Evolutionary conservation across 768 basidiomycete species (phyloP), one percentile per base, ranked within the genome.

Genomic region (Omphalotus guepiniiformis): DNA sequence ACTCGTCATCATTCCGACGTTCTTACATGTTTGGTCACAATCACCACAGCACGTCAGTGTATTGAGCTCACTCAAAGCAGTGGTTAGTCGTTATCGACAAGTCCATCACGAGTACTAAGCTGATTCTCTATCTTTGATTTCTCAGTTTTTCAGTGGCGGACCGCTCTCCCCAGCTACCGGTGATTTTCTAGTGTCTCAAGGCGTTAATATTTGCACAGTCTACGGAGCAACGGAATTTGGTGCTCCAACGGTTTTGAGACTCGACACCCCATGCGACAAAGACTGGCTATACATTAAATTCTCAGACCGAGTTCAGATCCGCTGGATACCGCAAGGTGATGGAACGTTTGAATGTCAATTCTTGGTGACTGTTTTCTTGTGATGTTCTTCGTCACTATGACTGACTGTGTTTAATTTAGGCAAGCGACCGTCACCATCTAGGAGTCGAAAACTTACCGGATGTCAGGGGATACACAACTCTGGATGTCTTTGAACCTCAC

Each of bases 401-500:
- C 12, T 15, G 7, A 6, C 19, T 6, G 7, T 27, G 5, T 29
- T n/a, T 18, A 5, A 12, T 29, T 12, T 16, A 70, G 70, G 54
- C 56, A 6, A 56, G 39, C 13, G 51, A 61, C 6, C 62, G 41
- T 2, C 62, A 69, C 48, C 55, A 57, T 7, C 51, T 60, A 1
- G 55, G 61, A 2, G 53, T 67, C 2, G 63, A 66, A 23, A 73
- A 73, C 39, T 22, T 72, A 3, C 50, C 55, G 2, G 65, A 68
- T 35, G 54, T 59, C n/a, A 54, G 51, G 18, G 72, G 70, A 12
- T 76, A 75, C 42, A 67, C 67, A 1, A 73, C 68, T 8, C 66
- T 65, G 3, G 76, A 76, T 56, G 53, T 74, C 6, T 73, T 71
- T 50, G 47, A 68, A 26, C 64, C 62, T 22, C 76, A 78, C 50